Evolutionary conservation across 805 yeast genomes (phyloP).

Genomic region (Candida insectorum): DNA sequence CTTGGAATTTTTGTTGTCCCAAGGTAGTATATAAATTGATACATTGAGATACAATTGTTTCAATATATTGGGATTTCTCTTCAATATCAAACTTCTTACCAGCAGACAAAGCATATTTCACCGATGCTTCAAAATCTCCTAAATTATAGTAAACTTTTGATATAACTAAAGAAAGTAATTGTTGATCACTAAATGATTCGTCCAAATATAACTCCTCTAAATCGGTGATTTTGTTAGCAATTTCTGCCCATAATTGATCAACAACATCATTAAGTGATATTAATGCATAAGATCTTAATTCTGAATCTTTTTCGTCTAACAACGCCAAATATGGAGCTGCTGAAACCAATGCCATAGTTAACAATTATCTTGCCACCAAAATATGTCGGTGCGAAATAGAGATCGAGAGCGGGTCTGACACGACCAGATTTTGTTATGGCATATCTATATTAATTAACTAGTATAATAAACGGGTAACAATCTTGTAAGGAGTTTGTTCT

Average conservation of each 20-base stretch:
- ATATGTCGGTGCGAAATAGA: neutral
- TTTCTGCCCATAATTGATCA: constrained; percentile 95
- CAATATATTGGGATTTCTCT: constrained; percentile 80
- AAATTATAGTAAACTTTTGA: constrained; percentile 88
- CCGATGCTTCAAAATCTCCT: constrained; percentile 91
- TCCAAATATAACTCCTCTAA: constrained; percentile 93
- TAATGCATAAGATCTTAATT: constrained; percentile 80
- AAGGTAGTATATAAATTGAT: constrained; percentile 74
- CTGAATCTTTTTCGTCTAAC: constrained; percentile 74
- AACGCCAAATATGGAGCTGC: constrained; percentile 93
- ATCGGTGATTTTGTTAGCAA: constrained; percentile 82
- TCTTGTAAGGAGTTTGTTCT: constrained; percentile 85
- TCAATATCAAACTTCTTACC: constrained; percentile 74
- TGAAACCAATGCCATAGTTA: constrained; percentile 60
- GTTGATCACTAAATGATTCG: constrained; percentile 65
- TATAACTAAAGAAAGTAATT: constrained; percentile 86
- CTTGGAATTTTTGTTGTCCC: constrained; percentile 46
- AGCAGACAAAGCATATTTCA: constrained; percentile 82
- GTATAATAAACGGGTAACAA: constrained; percentile 86
- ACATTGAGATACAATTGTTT: constrained; percentile 91
- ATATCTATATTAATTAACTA: constrained; percentile 28
- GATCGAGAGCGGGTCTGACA: neutral
- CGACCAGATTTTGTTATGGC: neutral
- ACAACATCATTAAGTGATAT: constrained; percentile 76
- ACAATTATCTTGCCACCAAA: constrained; percentile 8